Percentiles rank a stretch among this genome's conserved stretches.
Evolutionary conservation across 768 basidiomycete species (phyloP).

Genomic region (Termitomyces eurrhizus): DNA sequence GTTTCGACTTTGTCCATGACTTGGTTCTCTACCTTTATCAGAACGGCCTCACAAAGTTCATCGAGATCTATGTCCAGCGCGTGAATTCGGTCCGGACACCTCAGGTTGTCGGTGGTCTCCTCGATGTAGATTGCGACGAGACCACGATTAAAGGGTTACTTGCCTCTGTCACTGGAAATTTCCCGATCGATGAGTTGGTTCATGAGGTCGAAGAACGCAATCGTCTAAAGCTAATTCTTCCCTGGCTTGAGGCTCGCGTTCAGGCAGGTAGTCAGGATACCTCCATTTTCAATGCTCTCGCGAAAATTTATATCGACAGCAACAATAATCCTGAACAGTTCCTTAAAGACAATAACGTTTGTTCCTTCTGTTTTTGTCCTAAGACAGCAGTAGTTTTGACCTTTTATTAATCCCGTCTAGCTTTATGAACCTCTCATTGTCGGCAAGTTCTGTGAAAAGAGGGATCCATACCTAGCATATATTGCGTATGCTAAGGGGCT

Average conservation of each 20-base stretch:
- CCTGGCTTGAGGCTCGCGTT: slow-evolving; percentile 94
- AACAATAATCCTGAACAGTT: slow-evolving; percentile 98
- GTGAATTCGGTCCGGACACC: slow-evolving; percentile 97
- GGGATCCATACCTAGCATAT: slow-evolving; percentile 97
- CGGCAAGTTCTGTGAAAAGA: slow-evolving; percentile 98
- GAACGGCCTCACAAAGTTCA: slow-evolving; percentile 93
- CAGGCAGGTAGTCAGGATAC: slow-evolving; percentile 93
- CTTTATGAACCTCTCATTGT: slow-evolving; percentile 95
- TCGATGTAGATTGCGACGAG: slow-evolving; percentile 99
- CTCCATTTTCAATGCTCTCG: slow-evolving; percentile 93
- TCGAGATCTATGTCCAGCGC: slow-evolving; percentile 99
- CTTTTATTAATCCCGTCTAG: slow-evolving; percentile 33
- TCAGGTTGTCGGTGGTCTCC: slow-evolving; percentile 92
- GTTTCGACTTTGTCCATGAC: slow-evolving; percentile 99
- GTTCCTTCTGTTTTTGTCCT: slow-evolving; percentile 23
- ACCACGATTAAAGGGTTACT: slow-evolving; percentile 91
- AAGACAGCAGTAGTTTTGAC: background rate
- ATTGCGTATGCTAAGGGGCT: slow-evolving; percentile 99
- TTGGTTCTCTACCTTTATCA: slow-evolving; percentile 98
- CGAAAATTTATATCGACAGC: slow-evolving; percentile 98
- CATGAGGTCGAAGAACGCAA: slow-evolving; percentile 97
- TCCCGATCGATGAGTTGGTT: slow-evolving; percentile 97
- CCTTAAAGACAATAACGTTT: slow-evolving; percentile 96
- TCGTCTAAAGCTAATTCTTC: slow-evolving; percentile 92
- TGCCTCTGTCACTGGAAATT: slow-evolving; percentile 91